Evolutionary conservation across 768 basidiomycete species (phyloP).

Genomic region (Exsudoporus frostii): DNA sequence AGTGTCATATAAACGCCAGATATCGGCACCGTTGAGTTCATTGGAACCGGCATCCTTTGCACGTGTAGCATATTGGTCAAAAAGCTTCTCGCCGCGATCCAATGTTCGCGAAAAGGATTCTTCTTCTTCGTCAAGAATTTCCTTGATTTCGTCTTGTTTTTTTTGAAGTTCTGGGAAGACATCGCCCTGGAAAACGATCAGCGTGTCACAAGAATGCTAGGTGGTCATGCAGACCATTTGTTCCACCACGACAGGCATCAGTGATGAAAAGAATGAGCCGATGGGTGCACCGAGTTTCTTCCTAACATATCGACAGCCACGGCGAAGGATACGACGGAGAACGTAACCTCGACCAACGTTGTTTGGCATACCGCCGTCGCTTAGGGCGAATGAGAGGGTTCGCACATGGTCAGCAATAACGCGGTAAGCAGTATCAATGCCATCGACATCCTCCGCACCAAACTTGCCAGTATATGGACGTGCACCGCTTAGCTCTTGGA

Average conservation of each 20-base stretch:
- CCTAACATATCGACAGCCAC: constrained; percentile 93
- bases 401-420: constrained; percentile 96
- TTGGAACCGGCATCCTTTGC: constrained; percentile 60
- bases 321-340: constrained; percentile 85
- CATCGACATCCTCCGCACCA: constrained; percentile 91
- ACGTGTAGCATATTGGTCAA: constrained; percentile 78
- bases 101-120: constrained; percentile 96
- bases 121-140: constrained; percentile 96
- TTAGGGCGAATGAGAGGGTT: constrained; percentile 92
- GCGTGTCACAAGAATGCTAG: not conserved
- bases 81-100: constrained; percentile 93
- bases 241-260: constrained; percentile 86
- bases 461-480: constrained; percentile 87
- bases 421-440: constrained; percentile 96
- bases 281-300: constrained; percentile 93
- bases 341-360: constrained; percentile 98
- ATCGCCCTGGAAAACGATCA: constrained; percentile 51
- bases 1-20: constrained; percentile 97
- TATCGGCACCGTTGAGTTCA: constrained; percentile 84
- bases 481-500: constrained; percentile 86
- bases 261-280: constrained; percentile 90
- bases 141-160: constrained; percentile 78
- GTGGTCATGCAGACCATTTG: constrained; percentile 62
- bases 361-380: constrained; percentile 94
- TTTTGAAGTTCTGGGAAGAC: constrained; percentile 93